Base-by-base conservation (phyloP, 176 grass and related monocot genomes). In the Oryza meridionalis region DNA sequence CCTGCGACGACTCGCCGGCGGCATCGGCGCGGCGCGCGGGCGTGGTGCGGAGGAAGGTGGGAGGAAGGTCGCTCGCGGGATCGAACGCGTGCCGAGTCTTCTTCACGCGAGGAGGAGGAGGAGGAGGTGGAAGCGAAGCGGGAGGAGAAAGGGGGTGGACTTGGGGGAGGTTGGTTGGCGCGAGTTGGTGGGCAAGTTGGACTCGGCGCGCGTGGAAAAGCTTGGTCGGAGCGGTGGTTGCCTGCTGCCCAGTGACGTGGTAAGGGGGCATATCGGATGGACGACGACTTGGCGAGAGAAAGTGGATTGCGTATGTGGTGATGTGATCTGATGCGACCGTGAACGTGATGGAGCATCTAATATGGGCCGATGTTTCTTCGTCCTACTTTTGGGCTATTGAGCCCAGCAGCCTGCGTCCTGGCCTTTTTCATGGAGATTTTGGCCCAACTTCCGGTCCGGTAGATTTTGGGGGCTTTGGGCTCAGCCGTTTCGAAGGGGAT, bases 1-100 rank as follows among this genome's bases (percentile, higher is more conserved):
- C 12, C 9, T 16, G 21, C 11, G 31, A 5, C 24, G 22, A 25
- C 37, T 33, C 62, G 19, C 3, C 79, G 35, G 76, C 66, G 40
- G 83, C 88, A 79, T 78, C 68, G 35, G 75, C 75, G 62, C 68
- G 35, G 75, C 75, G 62, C 49, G 14, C 49, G 4, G 14, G 49
- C 49, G 87, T 26, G 21, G 63, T 3, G 25, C 8, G 67, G 7
- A 9, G 33, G 83, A 72, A 85, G 82, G 88, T 82, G 83, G 46
- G 62, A 10, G 59, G 67, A 82, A 65, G 73, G 66, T 31, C 29
- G 29, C 29, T 85, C 55, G 82, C 47, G 82, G 50, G 5, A 7
- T 40, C 38, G 5, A n/a, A 50, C 24, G 77, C 51, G 77, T 32
- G 88, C 59, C 11, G 82, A 47, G 65, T 47, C 19, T 7, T 89